Evolutionary conservation across 176 grass and related monocot genomes (phyloP).

Genomic region (Aegilops umbellulata): DNA sequence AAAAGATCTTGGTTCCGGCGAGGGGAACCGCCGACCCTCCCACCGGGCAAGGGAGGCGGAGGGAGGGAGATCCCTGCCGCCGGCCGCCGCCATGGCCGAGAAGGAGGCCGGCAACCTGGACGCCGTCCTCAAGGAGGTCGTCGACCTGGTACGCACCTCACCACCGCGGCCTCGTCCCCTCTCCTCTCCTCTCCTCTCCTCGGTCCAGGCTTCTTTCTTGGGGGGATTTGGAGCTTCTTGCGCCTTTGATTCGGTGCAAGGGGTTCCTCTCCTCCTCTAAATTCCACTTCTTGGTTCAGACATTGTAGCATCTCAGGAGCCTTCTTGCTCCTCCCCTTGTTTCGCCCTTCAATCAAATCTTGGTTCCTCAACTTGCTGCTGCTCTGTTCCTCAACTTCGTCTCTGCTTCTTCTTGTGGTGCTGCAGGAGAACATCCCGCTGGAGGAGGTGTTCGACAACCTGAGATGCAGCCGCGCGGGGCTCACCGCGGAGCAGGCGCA

Average conservation of each 20-base stretch:
- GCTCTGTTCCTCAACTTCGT: background rate
- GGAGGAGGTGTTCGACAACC: slow-evolving; percentile 76
- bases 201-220: background rate
- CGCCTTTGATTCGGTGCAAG: too few species aligned
- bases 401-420: background rate
- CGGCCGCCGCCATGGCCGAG: slow-evolving; percentile 46
- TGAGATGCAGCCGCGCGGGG: slow-evolving; percentile 61
- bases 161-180: background rate
- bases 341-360: too few species aligned
- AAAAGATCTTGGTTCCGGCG: background rate
- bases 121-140: slow-evolving; percentile 71
- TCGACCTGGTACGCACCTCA: slow-evolving; percentile 48
- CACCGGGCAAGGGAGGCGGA: background rate
- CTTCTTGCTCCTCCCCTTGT: too few species aligned
- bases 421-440: slow-evolving; percentile 71
- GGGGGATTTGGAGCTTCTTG: background rate
- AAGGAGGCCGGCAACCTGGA: slow-evolving; percentile 56
- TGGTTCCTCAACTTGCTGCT: too few species aligned
- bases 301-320: too few species aligned
- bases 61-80: slow-evolving; percentile 24
- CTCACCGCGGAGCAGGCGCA: slow-evolving; percentile 41
- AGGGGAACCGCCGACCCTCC: too few species aligned
- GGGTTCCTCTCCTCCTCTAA: too few species aligned
- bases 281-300: too few species aligned
- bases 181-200: background rate